Evolutionary conservation across 78 protist species (phyloP).

Genomic region (Dictyostelium capitatum): DNA sequence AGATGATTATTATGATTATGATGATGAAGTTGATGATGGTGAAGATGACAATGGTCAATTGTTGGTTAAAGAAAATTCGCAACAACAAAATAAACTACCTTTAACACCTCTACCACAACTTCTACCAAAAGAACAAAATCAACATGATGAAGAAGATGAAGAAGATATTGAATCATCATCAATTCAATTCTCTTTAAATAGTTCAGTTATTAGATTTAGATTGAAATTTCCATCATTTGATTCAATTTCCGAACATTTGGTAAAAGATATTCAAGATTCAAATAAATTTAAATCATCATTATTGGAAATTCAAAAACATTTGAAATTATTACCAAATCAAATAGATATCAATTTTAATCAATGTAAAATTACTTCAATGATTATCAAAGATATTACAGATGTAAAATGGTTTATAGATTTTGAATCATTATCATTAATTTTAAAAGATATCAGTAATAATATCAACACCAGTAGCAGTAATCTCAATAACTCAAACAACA

Average conservation of each 20-base stretch:
- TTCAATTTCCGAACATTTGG: not conserved
- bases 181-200: not conserved
- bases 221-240: constrained; percentile 19
- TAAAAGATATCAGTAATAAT: not conserved
- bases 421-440: not conserved
- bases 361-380: constrained; percentile 29
- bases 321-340: not conserved
- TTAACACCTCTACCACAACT: no score
- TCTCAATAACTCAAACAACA: not conserved
- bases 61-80: no score
- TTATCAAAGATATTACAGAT: constrained; percentile 53
- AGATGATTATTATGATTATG: not conserved
- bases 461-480: not conserved
- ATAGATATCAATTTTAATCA: not conserved
- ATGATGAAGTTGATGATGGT: not conserved
- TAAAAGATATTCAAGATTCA: not conserved
- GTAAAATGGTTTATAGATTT: constrained; percentile 58
- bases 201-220: constrained; percentile 23
- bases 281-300: not conserved
- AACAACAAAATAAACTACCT: no score
- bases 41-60: not conserved
- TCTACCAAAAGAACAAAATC: not conserved
- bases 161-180: constrained; percentile 45
- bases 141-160: not conserved
- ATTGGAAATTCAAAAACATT: not conserved